Percentiles rank a stretch among this genome's conserved stretches.
Conservation (phyloP, 495 filamentous ascomycete species). For the Parathielavia appendiculata region DNA sequence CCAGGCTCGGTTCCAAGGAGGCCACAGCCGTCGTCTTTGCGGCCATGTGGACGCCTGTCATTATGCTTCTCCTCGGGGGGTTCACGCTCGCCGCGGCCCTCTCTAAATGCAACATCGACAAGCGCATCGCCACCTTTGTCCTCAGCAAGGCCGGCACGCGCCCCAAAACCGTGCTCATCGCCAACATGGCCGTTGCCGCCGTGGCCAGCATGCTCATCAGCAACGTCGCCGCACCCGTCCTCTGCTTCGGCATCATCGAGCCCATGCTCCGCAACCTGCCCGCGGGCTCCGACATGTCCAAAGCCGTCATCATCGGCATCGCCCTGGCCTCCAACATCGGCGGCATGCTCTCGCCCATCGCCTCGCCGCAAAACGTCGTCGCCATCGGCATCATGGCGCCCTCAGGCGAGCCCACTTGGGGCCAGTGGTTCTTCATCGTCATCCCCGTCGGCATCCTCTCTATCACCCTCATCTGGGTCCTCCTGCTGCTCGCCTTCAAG, state of each 20-base stretch:
- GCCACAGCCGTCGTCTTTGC: conserved; percentile 80
- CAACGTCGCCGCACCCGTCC: conserved; percentile 95
- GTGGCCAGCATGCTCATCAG: conserved; percentile 98
- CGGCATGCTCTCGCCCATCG: conserved; percentile 93
- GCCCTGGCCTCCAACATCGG: conserved; percentile 93
- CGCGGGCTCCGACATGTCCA: conserved; percentile 82
- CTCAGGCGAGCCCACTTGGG: conserved; percentile 67
- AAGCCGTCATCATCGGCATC: conserved; percentile 93
- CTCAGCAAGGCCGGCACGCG: conserved; percentile 91
- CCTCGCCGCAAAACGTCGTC: conserved; percentile 95
- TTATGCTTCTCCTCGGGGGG: conserved; percentile 94
- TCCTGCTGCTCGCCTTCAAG: conserved; percentile 79
- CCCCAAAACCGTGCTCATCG: conserved; percentile 79
- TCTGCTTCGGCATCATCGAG: conserved; percentile 97
- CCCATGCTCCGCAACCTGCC: conserved; percentile 92
- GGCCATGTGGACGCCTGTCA: conserved; percentile 98
- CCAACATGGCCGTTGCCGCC: conserved; percentile 97
- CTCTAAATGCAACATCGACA: conserved; percentile 96
- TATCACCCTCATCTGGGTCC: conserved; percentile 80
- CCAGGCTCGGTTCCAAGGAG: conserved; percentile 63
- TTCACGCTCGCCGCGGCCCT: conserved; percentile 94
- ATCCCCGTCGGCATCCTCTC: conserved; percentile 89
- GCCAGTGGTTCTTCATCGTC: conserved; percentile 92
- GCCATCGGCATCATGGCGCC: conserved; percentile 92
- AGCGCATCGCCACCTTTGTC: conserved; percentile 94